Conservation (phyloP, 2,329 filamentous ascomycete genomes). For the Chaetothyriales sp. region DNA sequence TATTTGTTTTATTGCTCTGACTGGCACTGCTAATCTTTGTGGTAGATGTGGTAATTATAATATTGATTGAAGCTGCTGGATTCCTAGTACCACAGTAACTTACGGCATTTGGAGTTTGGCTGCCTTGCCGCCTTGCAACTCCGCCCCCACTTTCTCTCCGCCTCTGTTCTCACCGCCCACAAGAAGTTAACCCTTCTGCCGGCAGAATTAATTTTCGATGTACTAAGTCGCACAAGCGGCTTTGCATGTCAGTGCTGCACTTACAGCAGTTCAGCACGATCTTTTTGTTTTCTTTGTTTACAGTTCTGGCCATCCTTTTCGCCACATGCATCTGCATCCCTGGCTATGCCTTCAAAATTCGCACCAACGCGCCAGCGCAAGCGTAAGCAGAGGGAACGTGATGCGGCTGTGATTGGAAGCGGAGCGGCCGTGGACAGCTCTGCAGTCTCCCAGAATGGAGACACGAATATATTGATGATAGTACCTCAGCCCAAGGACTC, state of each 20-base stretch:
- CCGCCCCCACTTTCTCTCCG: too few species aligned
- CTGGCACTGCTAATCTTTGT: neutral
- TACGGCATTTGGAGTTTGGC: neutral
- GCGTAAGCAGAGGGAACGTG: constrained; percentile 1
- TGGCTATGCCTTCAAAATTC: constrained; percentile 3
- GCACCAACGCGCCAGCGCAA: constrained; percentile 6
- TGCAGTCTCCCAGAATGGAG: neutral
- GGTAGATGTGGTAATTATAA: neutral
- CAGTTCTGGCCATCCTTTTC: too few species aligned
- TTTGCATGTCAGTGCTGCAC: too few species aligned
- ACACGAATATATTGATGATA: neutral
- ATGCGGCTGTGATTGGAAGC: neutral
- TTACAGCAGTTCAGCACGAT: neutral
- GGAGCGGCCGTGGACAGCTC: neutral
- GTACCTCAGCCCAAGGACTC: neutral
- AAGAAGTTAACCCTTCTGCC: neutral
- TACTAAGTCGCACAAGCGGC: neutral
- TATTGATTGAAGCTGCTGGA: neutral
- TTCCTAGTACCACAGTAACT: too few species aligned
- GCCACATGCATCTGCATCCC: neutral
- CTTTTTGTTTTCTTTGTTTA: too few species aligned
- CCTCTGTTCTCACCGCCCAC: neutral
- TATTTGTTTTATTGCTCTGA: neutral
- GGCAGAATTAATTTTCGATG: neutral
- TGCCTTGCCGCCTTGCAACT: too few species aligned